Percentiles rank a stretch among this genome's conserved stretches.
Evolutionary conservation across 2,329 filamentous ascomycete species (phyloP).

Genomic region (Macrophomina phaseolina): DNA sequence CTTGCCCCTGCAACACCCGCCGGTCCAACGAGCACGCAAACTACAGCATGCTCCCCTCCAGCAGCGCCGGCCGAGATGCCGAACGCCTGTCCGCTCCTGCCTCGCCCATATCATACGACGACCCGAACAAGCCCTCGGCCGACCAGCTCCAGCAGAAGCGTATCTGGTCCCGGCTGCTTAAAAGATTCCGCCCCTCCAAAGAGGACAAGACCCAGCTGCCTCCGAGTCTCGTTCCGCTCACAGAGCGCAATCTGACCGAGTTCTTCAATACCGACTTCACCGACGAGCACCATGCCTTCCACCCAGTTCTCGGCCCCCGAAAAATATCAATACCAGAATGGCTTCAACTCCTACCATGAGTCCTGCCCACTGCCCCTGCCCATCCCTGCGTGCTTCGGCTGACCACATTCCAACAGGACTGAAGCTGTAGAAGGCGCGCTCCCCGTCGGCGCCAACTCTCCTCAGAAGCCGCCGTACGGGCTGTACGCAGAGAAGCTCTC

Average conservation of each 20-base stretch:
- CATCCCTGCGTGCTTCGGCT: neutral
- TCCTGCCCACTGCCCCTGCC: constrained; percentile 50
- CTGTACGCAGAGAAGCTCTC: constrained; percentile 78
- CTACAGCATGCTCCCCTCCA: constrained; percentile 14
- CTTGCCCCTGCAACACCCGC: constrained; percentile 22
- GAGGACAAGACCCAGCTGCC: constrained; percentile 32
- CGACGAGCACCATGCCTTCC: constrained; percentile 63
- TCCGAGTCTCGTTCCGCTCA: constrained; percentile 37
- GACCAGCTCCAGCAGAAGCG: constrained; percentile 31
- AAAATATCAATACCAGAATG: constrained; percentile 78
- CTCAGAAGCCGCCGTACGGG: constrained; percentile 78
- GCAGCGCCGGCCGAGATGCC: constrained; percentile 26
- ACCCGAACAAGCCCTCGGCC: constrained; percentile 37
- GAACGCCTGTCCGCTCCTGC: constrained; percentile 10
- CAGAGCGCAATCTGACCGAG: constrained; percentile 37
- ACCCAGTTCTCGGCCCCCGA: constrained; percentile 68
- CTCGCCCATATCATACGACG: constrained; percentile 32
- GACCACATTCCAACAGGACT: constrained; percentile 56
- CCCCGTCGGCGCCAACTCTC: constrained; percentile 78
- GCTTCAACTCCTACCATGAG: constrained; percentile 80
- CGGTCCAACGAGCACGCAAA: neutral
- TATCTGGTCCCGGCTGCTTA: constrained; percentile 31
- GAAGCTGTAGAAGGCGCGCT: constrained; percentile 78
- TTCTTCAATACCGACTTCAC: constrained; percentile 39
- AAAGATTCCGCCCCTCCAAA: constrained; percentile 32